These are phyloP conservation scores for Cryphonectria naterciae DNA, from an alignment of 2,329 filamentous ascomycete species.

Conservation along the genomic window DNA sequence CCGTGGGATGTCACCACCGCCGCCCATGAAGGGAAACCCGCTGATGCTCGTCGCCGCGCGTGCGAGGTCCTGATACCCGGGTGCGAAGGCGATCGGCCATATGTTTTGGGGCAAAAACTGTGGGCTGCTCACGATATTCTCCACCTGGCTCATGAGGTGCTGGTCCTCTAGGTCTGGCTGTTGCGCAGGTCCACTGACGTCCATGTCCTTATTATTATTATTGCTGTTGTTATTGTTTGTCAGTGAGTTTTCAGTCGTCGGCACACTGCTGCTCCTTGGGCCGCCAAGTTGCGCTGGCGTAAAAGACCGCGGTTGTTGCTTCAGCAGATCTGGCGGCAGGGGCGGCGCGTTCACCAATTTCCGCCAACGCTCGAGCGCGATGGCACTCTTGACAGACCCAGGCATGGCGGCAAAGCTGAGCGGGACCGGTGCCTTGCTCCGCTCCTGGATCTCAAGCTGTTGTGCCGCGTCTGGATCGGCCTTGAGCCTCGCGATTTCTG, in stretches of 20 bases:
- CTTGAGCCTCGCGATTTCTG: slow-evolving; percentile 54
- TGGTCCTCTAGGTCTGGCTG: slow-evolving; percentile 23
- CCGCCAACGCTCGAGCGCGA: slow-evolving; percentile 58
- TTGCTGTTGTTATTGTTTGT: slow-evolving; percentile 2
- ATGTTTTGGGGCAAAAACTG: slow-evolving; percentile 43
- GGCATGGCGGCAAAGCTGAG: slow-evolving; percentile 53
- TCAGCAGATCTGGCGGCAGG: slow-evolving; percentile 26
- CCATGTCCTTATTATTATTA: slow-evolving; percentile 9
- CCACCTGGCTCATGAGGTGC: slow-evolving; percentile 38
- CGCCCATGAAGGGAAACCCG: slow-evolving; percentile 24
- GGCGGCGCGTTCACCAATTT: slow-evolving; percentile 45
- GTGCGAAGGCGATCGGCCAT: slow-evolving; percentile 35
- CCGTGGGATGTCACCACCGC: slow-evolving; percentile 29
- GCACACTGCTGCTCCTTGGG: neutral
- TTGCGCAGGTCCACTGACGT: slow-evolving; percentile 19
- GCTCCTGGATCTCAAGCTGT: slow-evolving; percentile 54
- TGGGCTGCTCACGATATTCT: slow-evolving; percentile 44
- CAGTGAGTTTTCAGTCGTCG: slow-evolving; percentile 2
- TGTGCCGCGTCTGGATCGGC: slow-evolving; percentile 53
- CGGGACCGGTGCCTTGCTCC: slow-evolving; percentile 45
- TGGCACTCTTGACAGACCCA: slow-evolving; percentile 48
- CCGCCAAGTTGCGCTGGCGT: neutral
- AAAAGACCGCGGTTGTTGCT: neutral
- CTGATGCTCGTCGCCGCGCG: slow-evolving; percentile 12
- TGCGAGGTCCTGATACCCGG: slow-evolving; percentile 27